phyloP scores from a whole-genome alignment of 1,139 yeast genomes.

The Debaryomycetaceae sp. region DNA sequence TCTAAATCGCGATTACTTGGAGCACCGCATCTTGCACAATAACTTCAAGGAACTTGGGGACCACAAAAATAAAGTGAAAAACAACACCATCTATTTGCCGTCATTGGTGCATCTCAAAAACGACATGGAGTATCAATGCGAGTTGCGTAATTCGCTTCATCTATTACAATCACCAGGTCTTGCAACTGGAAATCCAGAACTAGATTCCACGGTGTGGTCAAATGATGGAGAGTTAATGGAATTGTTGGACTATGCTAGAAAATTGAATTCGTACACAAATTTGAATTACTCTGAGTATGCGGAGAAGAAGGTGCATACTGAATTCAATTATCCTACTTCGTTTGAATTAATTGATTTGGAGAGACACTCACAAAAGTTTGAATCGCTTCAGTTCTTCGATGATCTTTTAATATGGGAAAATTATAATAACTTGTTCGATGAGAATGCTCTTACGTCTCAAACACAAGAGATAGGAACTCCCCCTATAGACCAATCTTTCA shows the following conservation, averaged over 20 bases:
- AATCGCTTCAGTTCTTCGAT: slow-evolving; percentile 7
- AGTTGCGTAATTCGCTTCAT: slow-evolving; percentile 27
- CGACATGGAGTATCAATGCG: slow-evolving; percentile 59
- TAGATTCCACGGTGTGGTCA: slow-evolving; percentile 27
- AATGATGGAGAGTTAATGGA: slow-evolving; percentile 30
- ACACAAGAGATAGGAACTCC: neutral
- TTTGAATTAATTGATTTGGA: slow-evolving; percentile 27
- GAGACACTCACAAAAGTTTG: slow-evolving; percentile 5
- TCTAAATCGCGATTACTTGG: slow-evolving; percentile 46
- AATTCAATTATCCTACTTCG: slow-evolving; percentile 20
- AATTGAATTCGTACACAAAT: slow-evolving; percentile 18
- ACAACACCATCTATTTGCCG: slow-evolving; percentile 38
- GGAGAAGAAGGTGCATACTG: neutral
- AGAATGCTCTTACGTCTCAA: neutral
- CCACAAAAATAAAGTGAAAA: slow-evolving; percentile 3
- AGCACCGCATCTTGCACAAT: slow-evolving; percentile 48
- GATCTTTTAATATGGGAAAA: slow-evolving; percentile 22
- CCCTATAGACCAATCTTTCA: too few relatives aligned
- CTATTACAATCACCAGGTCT: slow-evolving; percentile 12
- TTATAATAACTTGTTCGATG: slow-evolving; percentile 10
- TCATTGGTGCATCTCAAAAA: slow-evolving; percentile 61
- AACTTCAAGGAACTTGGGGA: slow-evolving; percentile 36
- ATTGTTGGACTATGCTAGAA: slow-evolving; percentile 29
- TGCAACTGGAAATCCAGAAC: slow-evolving; percentile 11
- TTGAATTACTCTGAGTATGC: slow-evolving; percentile 1